Percentiles rank a stretch among this genome's conserved stretches.
Evolutionary conservation across 495 filamentous ascomycete genomes (phyloP).

Genomic region (Neurospora sp.): DNA sequence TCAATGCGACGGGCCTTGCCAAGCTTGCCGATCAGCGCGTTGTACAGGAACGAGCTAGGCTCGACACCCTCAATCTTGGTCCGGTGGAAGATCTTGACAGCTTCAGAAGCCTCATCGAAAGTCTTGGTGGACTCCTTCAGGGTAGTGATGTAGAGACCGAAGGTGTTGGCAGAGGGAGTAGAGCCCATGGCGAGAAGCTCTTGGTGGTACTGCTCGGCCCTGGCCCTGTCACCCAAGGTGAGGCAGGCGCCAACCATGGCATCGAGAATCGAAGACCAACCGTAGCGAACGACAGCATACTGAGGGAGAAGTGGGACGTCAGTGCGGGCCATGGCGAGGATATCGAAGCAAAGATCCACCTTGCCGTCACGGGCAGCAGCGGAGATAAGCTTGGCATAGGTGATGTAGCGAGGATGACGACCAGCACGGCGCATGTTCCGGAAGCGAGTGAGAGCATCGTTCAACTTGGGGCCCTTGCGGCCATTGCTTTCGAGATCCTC

Average conservation of each 20-base stretch:
- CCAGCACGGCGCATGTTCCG: slow-evolving; percentile 87
- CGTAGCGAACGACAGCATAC: slow-evolving; percentile 77
- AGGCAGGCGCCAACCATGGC: slow-evolving; percentile 93
- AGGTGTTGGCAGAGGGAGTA: slow-evolving; percentile 93
- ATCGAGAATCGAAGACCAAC: slow-evolving; percentile 90
- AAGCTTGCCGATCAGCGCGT: slow-evolving; percentile 94
- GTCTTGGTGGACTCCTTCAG: slow-evolving; percentile 94
- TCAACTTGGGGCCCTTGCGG: slow-evolving; percentile 59
- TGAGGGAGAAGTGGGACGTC: slow-evolving; percentile 78
- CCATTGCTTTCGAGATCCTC: slow-evolving; percentile 72
- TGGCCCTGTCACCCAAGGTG: slow-evolving; percentile 63
- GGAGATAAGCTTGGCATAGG: slow-evolving; percentile 88
- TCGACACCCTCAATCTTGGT: slow-evolving; percentile 91
- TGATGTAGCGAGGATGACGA: slow-evolving; percentile 87
- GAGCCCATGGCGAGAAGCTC: slow-evolving; percentile 80
- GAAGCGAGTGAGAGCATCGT: slow-evolving; percentile 72
- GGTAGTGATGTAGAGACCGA: slow-evolving; percentile 95
- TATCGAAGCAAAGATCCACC: slow-evolving; percentile 71
- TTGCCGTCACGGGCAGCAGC: slow-evolving; percentile 76
- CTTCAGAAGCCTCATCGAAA: slow-evolving; percentile 93
- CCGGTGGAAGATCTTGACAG: slow-evolving; percentile 91
- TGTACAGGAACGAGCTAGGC: slow-evolving; percentile 94
- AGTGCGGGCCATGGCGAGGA: slow-evolving; percentile 73
- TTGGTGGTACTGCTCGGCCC: slow-evolving; percentile 79
- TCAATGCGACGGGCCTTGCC: slow-evolving; percentile 96